Percentiles rank a stretch among this genome's conserved stretches.
phyloP scores from a whole-genome alignment of 495 filamentous ascomycete species.

The Lasiosphaeris hirsuta region DNA sequence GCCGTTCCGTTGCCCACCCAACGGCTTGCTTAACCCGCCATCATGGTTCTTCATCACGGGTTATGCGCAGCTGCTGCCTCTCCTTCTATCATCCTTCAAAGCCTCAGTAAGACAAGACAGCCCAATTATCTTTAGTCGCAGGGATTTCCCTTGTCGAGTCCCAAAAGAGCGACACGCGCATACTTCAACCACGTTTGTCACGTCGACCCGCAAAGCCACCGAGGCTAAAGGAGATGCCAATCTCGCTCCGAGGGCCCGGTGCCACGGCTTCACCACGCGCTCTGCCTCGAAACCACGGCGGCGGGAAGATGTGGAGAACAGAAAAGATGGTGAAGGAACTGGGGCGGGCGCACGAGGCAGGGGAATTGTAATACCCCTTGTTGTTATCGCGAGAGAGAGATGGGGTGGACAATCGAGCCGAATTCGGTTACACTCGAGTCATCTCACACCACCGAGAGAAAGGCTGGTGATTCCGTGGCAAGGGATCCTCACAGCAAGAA shows the following conservation, averaged over 20 bases:
- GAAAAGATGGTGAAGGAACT: constrained; percentile 8
- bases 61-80: too few relatives aligned
- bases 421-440: constrained; percentile 2
- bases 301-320: not conserved
- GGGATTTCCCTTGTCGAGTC: too few relatives aligned
- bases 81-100: too few relatives aligned
- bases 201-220: not conserved
- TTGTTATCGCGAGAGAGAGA: too few relatives aligned
- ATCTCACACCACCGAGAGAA: constrained; percentile 6
- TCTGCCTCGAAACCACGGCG: constrained; percentile 11
- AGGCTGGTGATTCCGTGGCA: constrained; percentile 6
- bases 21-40: too few relatives aligned
- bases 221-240: not conserved
- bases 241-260: constrained; percentile 12
- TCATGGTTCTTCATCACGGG: too few relatives aligned
- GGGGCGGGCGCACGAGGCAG: not conserved
- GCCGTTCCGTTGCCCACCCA: too few relatives aligned
- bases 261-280: constrained; percentile 13
- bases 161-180: not conserved
- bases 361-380: not conserved
- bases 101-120: too few relatives aligned
- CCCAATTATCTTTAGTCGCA: too few relatives aligned
- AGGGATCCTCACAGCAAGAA: constrained; percentile 6
- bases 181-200: not conserved
- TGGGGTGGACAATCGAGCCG: not conserved